Conservation (phyloP, 768 basidiomycete genomes). For the Boletales sp. region DNA sequence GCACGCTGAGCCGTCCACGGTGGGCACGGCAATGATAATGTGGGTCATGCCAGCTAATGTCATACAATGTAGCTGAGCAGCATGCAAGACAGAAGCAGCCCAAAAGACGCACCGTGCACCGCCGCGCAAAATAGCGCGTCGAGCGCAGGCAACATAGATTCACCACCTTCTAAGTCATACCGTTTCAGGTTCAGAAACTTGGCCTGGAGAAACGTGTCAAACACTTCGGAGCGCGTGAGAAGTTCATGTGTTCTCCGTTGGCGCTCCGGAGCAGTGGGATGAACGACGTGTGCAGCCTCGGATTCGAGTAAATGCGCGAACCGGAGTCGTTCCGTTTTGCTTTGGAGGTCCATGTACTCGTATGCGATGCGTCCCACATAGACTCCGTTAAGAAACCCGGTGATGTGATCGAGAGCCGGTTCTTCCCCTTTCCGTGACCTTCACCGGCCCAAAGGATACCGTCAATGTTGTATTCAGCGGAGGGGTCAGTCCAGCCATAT, state of each 20-base stretch:
- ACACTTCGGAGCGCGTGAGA: slow-evolving; percentile 70
- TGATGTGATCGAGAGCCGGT: slow-evolving; percentile 72
- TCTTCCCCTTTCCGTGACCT: slow-evolving; percentile 28
- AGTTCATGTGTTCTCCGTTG: slow-evolving; percentile 64
- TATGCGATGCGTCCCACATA: slow-evolving; percentile 88
- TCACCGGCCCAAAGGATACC: slow-evolving; percentile 74
- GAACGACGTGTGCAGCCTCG: slow-evolving; percentile 28
- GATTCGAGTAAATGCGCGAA: slow-evolving; percentile 83
- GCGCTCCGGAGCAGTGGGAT: slow-evolving; percentile 28
- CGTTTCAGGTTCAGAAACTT: slow-evolving; percentile 89
- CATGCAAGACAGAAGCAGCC: neutral
- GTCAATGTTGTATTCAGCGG: slow-evolving; percentile 61
- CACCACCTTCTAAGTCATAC: slow-evolving; percentile 89
- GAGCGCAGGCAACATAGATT: slow-evolving; percentile 89
- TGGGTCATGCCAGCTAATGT: slow-evolving; percentile 59
- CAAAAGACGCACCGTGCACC: slow-evolving; percentile 43
- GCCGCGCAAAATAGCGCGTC: slow-evolving; percentile 72
- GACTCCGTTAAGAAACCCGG: slow-evolving; percentile 59
- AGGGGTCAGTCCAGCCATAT: slow-evolving; percentile 63
- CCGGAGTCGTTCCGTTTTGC: slow-evolving; percentile 84
- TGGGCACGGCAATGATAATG: slow-evolving; percentile 82
- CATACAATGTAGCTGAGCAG: neutral
- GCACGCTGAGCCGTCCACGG: slow-evolving; percentile 80
- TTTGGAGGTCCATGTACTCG: slow-evolving; percentile 89
- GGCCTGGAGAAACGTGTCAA: slow-evolving; percentile 81